Base-by-base conservation (phyloP, 129 eudicot species). In the Saussurea involucrata region DNA sequence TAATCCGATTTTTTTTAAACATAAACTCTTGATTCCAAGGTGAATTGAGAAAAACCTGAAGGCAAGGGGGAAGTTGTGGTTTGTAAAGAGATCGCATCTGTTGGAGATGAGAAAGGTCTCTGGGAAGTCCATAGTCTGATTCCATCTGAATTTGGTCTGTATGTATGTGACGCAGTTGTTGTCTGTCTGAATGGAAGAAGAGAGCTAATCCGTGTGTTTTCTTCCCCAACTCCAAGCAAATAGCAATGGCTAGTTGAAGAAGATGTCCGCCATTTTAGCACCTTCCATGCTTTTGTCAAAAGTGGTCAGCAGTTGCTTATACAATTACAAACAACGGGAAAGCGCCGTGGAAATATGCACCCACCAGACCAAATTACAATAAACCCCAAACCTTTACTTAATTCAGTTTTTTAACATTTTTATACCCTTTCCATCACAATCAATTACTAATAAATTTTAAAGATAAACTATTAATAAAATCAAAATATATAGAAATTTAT, bases 21-120 rank as follows among this genome's bases (percentile, higher is more conserved):
- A 53, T 5, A 53, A 53, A 33, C 1, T 55, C 8, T 24, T 44
- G 55, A 44, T 44, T 74, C 24, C 1, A 37, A 40, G 5, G 5
- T 24, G 29, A 24, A 63, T n/a, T 24, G 4, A 29, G 55, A 69
- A 9, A 57, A 31, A 95, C 98, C 97, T 95, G 90, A 76, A 95
- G 97, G 72, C 98, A 95, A 27, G 98, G 98, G 5, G 98, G 98
- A 46, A 95, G 92, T 27, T 81, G 81, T 0, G 97, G 97, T 67
- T 86, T 85, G 80, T 95, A 95, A 28, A 70, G 85, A 22, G 98
- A 87, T 82, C 97, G 94, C 66, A 87, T 84, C 73, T 87, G 86
- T 31, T 95, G 98, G 25, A 89, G 86, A 80, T 86, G 87, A 55
- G 98, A 95, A 5, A 95, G 96, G 66, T 91, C 90, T 79, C 97